These are phyloP conservation scores for Emydomyces testavorans DNA, from an alignment of 2,329 filamentous ascomycete species.

Conservation along the genomic window DNA sequence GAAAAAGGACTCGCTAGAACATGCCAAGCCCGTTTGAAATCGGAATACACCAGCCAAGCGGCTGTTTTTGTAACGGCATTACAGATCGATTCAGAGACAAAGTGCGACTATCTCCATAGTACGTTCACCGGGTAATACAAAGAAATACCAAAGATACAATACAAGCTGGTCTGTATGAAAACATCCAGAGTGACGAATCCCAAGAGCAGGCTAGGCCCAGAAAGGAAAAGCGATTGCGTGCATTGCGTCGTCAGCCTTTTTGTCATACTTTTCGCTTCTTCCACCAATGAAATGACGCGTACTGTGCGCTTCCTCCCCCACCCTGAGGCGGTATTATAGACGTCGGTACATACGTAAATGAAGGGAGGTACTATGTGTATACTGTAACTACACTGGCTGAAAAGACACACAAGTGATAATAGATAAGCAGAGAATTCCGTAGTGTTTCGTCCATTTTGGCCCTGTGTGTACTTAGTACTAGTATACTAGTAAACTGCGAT, in stretches of 20 bases:
- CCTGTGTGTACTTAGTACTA: too few relatives aligned
- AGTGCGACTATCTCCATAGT: too few relatives aligned
- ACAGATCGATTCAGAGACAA: background rate
- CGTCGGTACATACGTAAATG: too few relatives aligned
- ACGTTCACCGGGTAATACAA: background rate
- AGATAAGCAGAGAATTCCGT: too few relatives aligned
- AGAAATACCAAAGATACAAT: background rate
- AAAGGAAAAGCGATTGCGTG: constrained; percentile 6
- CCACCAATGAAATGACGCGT: background rate
- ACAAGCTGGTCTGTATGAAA: constrained; percentile 8
- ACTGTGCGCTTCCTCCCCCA: too few relatives aligned
- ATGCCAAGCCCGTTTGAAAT: constrained; percentile 5
- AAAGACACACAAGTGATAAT: too few relatives aligned
- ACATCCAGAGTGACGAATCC: constrained; percentile 15
- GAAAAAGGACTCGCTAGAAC: background rate
- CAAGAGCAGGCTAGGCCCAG: constrained; percentile 1
- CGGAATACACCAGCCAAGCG: constrained; percentile 5
- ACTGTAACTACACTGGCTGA: too few relatives aligned
- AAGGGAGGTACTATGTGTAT: too few relatives aligned
- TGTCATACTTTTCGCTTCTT: constrained; percentile 8
- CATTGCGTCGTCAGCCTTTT: constrained; percentile 16
- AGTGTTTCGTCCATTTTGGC: too few relatives aligned
- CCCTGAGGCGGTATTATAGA: too few relatives aligned
- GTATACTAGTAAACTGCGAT: too few relatives aligned
- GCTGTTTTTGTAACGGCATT: background rate